phyloP scores from a whole-genome alignment of 2,329 filamentous ascomycete species.

The Epicoccum nigrum region DNA sequence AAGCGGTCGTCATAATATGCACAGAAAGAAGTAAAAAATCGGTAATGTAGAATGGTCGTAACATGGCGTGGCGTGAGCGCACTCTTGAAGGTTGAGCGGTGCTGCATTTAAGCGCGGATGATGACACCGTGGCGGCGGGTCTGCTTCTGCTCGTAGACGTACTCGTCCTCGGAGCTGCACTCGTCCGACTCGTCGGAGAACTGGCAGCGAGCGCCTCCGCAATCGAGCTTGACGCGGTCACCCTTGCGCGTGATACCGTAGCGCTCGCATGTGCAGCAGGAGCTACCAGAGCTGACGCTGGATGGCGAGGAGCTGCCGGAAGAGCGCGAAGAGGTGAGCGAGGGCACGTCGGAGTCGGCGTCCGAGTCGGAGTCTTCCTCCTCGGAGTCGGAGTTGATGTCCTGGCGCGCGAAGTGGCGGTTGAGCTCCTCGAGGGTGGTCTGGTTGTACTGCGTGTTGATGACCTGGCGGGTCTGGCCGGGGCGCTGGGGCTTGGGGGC shows the following conservation, averaged over 20 bases:
- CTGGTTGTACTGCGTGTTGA: conserved; percentile 79
- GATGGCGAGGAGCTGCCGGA: conserved; percentile 71
- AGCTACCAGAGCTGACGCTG: conserved; percentile 61
- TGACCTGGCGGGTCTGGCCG: conserved; percentile 84
- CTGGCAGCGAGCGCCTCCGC: conserved; percentile 85
- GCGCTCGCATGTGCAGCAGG: conserved; percentile 88
- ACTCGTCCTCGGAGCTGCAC: conserved; percentile 73
- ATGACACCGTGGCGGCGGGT: conserved; percentile 56
- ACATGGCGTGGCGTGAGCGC: conserved; percentile 6
- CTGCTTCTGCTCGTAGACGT: conserved; percentile 57
- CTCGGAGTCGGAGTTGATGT: conserved; percentile 61
- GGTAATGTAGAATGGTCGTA: conserved; percentile 20
- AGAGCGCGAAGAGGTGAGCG: conserved; percentile 69
- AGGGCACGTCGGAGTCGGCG: conserved; percentile 68
- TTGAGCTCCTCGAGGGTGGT: conserved; percentile 80
- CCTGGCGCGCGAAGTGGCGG: conserved; percentile 73
- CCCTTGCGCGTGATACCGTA: conserved; percentile 95
- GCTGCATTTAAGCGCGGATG: conserved; percentile 43
- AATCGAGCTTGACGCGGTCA: conserved; percentile 94
- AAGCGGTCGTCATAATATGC: conserved; percentile 36
- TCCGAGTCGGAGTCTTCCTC: conserved; percentile 75
- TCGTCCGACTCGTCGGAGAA: conserved; percentile 73
- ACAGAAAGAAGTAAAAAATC: conserved; percentile 32
- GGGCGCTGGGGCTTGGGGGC: conserved; percentile 89
- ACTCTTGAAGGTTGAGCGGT: not conserved